These are phyloP conservation scores for Abrus pulchellus DNA, from an alignment of 306 rosid species.

Conservation along the genomic window DNA sequence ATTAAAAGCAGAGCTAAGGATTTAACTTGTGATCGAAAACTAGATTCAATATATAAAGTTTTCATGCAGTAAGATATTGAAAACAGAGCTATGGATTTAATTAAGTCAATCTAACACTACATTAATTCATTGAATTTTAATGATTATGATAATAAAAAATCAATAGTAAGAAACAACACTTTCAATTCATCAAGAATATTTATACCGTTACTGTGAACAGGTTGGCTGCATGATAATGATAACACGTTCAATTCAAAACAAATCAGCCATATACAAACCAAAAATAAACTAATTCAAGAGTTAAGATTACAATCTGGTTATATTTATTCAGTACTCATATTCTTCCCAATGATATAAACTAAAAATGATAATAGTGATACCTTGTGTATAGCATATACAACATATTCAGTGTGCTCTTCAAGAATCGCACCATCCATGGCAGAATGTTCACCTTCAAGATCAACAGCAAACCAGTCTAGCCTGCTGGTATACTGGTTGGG, in stretches of 20 bases:
- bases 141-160: neutral
- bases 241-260: constrained; percentile 33
- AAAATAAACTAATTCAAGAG: constrained; percentile 21
- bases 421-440: constrained; percentile 98
- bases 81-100: constrained; percentile 12
- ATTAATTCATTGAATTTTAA: constrained; percentile 35
- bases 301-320: constrained; percentile 38
- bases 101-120: constrained; percentile 23
- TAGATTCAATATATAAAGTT: constrained; percentile 35
- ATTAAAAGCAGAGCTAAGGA: too few relatives aligned
- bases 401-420: constrained; percentile 89
- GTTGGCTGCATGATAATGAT: constrained; percentile 9
- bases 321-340: constrained; percentile 41
- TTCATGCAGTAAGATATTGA: neutral
- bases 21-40: neutral
- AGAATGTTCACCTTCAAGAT: constrained; percentile 98
- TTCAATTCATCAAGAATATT: neutral
- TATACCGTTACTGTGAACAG: constrained; percentile 16
- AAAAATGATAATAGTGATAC: constrained; percentile 55
- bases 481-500: constrained; percentile 72
- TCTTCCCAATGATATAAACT: constrained; percentile 29
- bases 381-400: constrained; percentile 91
- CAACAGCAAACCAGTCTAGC: constrained; percentile 96
- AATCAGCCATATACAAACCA: constrained; percentile 20
- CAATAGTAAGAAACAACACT: constrained; percentile 17